Evolutionary conservation across 1,284 basidiomycete species (phyloP).

Genomic region (Trichosporon sp.): DNA sequence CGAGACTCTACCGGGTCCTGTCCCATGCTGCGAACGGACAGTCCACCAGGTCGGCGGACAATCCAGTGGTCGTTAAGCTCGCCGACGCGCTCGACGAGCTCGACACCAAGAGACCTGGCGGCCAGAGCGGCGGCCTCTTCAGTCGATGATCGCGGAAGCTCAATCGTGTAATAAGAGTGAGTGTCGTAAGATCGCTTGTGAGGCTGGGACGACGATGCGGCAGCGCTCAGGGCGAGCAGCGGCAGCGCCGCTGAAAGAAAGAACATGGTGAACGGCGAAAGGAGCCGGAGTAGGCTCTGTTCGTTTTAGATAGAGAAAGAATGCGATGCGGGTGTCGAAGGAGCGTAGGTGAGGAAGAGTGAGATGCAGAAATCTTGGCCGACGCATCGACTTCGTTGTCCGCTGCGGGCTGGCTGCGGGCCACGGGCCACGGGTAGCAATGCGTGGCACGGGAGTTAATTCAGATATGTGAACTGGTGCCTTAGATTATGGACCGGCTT

Average conservation of each 20-base stretch:
- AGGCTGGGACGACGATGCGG: constrained; percentile 14
- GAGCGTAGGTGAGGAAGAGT: not conserved
- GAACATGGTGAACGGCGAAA: constrained; percentile 10
- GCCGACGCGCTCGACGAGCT: constrained; percentile 83
- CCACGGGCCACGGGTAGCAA: not conserved
- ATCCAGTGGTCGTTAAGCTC: constrained; percentile 81
- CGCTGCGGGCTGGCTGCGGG: not conserved
- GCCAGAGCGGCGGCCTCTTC: constrained; percentile 51
- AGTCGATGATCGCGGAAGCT: constrained; percentile 55
- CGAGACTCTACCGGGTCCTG: constrained; percentile 43
- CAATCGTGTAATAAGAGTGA: constrained; percentile 64
- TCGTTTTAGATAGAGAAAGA: not conserved
- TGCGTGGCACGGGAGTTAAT: constrained; percentile 4
- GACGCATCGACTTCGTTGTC: not conserved
- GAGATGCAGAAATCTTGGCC: not conserved
- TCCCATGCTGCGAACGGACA: constrained; percentile 18
- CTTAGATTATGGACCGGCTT: not conserved
- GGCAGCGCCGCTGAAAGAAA: constrained; percentile 13
- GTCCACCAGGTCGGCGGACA: constrained; percentile 56
- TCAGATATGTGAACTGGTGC: constrained; percentile 1
- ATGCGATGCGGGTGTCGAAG: not conserved
- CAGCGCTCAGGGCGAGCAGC: constrained; percentile 17
- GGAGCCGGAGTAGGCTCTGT: not conserved
- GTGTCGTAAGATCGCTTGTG: constrained; percentile 59
- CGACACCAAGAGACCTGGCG: constrained; percentile 64